Conservation (phyloP, 2,329 filamentous ascomycete species). For the Lachnellula suecica region DNA sequence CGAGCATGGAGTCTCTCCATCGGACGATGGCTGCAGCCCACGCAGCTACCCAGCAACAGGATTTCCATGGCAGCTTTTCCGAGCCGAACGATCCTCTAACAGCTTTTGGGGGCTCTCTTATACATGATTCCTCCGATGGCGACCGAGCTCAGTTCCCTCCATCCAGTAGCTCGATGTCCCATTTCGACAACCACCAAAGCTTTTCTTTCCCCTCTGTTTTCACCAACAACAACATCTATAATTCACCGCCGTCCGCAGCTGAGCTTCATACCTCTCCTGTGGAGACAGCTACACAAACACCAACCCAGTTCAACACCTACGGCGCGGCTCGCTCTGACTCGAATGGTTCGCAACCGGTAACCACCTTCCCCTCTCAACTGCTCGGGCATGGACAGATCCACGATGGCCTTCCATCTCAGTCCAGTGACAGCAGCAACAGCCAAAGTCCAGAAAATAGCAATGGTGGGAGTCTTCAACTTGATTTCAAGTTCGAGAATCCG, state of each 20-base stretch:
- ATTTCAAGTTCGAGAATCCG: conserved; percentile 22
- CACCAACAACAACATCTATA: conserved; percentile 18
- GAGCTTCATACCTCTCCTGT: conserved; percentile 16
- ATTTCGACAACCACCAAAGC: conserved; percentile 15
- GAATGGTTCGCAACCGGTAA: conserved; percentile 13
- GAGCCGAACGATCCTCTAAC: conserved; percentile 15
- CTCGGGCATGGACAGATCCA: conserved; percentile 14
- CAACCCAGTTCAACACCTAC: conserved; percentile 22
- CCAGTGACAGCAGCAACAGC: conserved; percentile 15
- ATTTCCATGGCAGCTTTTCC: conserved; percentile 16
- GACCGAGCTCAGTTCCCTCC: conserved; percentile 29
- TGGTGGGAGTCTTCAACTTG: conserved; percentile 14
- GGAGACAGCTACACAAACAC: conserved; percentile 17
- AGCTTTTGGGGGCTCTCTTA: conserved; percentile 14
- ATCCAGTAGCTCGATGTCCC: conserved; percentile 9
- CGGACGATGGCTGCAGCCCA: conserved; percentile 27
- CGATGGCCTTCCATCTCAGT: conserved; percentile 10
- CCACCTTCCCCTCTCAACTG: conserved; percentile 25
- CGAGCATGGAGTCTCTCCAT: conserved; percentile 29
- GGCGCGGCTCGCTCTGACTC: conserved; percentile 8
- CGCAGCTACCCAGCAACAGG: conserved; percentile 17
- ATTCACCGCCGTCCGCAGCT: conserved; percentile 15
- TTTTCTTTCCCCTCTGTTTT: conserved; percentile 21
- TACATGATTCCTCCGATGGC: conserved; percentile 13
- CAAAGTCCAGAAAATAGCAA: conserved; percentile 22